Conservation (phyloP, 305 asterid species). For the Fraxinus floribunda region DNA sequence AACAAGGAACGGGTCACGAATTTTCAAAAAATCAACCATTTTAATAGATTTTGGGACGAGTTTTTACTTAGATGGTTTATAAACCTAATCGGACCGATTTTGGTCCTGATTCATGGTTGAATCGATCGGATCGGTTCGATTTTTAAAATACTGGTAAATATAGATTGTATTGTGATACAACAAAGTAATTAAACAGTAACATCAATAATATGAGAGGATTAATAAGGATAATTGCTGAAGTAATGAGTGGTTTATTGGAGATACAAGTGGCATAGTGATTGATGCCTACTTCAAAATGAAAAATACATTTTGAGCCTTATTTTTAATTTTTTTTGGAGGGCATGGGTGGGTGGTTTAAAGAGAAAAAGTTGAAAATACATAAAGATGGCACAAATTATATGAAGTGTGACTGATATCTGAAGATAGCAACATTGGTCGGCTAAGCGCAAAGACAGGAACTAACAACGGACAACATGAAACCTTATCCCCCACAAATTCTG, state of each 20-base stretch:
- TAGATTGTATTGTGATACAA: background rate
- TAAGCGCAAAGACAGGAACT: slow-evolving; percentile 41
- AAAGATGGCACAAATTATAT: background rate
- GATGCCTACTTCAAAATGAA: background rate
- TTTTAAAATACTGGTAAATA: background rate
- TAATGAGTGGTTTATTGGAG: background rate
- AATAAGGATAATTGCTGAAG: background rate
- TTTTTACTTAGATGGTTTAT: too few species aligned
- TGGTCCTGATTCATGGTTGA: too few species aligned
- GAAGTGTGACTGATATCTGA: background rate
- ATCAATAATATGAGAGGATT: background rate
- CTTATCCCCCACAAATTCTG: slow-evolving; percentile 29
- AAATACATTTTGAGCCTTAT: background rate
- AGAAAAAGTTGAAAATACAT: background rate
- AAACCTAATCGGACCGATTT: too few species aligned
- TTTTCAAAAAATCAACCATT: too few species aligned
- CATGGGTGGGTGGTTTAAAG: background rate
- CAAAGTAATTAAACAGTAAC: background rate
- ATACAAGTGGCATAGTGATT: background rate
- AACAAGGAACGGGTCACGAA: too few species aligned
- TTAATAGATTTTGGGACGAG: too few species aligned
- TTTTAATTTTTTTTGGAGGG: background rate
- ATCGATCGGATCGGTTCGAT: too few species aligned
- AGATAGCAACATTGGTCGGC: slow-evolving; percentile 38
- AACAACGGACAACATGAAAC: slow-evolving; percentile 27